Evolutionary conservation across 768 basidiomycete genomes (phyloP).

Genomic region (Amanita jacksonii): DNA sequence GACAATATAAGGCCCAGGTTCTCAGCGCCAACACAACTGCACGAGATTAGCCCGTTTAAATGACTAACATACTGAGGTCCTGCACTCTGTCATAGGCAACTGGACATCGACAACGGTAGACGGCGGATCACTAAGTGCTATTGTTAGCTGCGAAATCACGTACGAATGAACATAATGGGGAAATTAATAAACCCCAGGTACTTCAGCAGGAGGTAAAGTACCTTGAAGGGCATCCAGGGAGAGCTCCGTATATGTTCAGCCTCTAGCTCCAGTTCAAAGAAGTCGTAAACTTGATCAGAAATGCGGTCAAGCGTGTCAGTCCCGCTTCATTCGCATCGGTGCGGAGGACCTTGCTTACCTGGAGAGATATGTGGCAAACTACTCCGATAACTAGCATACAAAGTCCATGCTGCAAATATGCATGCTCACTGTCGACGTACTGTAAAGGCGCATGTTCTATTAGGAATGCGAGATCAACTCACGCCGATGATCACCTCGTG

Average conservation of each 20-base stretch:
- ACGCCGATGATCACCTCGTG: background rate
- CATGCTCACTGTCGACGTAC: background rate
- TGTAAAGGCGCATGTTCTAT: background rate
- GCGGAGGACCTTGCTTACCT: background rate
- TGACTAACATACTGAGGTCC: background rate
- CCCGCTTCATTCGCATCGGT: too few relatives aligned
- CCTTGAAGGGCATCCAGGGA: conserved; percentile 15
- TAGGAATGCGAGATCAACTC: background rate
- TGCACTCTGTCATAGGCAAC: background rate
- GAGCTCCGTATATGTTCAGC: conserved; percentile 16
- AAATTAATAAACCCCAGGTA: conserved; percentile 19
- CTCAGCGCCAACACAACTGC: conserved; percentile 4
- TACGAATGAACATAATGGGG: conserved; percentile 12
- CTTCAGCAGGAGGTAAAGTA: conserved; percentile 18
- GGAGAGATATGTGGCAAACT: too few relatives aligned
- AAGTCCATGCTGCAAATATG: too few relatives aligned
- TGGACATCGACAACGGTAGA: background rate
- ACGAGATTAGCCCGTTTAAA: background rate
- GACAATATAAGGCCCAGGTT: conserved; percentile 1
- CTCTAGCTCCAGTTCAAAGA: conserved; percentile 16
- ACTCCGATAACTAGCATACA: too few relatives aligned
- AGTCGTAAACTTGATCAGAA: conserved; percentile 13
- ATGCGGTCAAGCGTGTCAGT: too few relatives aligned
- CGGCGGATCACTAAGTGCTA: background rate
- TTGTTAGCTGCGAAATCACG: background rate